Evolutionary conservation across 495 filamentous ascomycete genomes (phyloP), one percentile per base, ranked within the genome.

Genomic region (Hypoxylon lienhwacheense): DNA sequence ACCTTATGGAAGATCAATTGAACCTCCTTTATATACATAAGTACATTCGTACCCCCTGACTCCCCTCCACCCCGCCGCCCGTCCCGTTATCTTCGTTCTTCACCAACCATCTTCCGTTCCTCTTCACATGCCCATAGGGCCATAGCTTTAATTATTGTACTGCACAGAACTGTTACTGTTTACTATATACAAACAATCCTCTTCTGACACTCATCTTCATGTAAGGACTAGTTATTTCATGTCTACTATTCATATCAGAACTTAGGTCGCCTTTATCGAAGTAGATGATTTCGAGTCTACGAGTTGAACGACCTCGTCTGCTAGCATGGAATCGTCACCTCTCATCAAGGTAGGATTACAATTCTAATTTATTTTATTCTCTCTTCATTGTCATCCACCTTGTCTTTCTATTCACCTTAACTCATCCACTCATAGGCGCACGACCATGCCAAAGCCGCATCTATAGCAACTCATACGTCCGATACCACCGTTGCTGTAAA

Each of bases 381-480:
- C n/a, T 22, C 22, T 3, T 48, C 10, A 34, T 29, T 39, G 20
- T 1, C 12, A n/a, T 25, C 21, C 21, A 14, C 25, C 29, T 51
- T 53, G 19, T 41, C 29, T 51, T 53, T 50, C 31, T 66, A 12
- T 20, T 57, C 64, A 41, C 28, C 21, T 33, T 29, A 26, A 24
- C 52, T 49, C 43, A 49, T 50, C 47, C 16, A 42, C 59, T 61
- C 45, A 56, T 48, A 93, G 87, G 93, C 91, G 57, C 90, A 97
- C 71, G 85, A 89, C 50, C 91, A 97, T 71, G 92, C 90, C 19
- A 80, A 82, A 55, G 91, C 91, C 37, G 85, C 88, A n/a, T 83
- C 81, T 45, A 64, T 84, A 29, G 83, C 89, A 52, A 86, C 86
- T 46, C 83, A 86, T 55, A 83, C 84, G 22, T 76, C 86, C 7